Base-by-base conservation (phyloP, 352 stramenopile genomes). In the Phytopythium kandeliae region DNA sequence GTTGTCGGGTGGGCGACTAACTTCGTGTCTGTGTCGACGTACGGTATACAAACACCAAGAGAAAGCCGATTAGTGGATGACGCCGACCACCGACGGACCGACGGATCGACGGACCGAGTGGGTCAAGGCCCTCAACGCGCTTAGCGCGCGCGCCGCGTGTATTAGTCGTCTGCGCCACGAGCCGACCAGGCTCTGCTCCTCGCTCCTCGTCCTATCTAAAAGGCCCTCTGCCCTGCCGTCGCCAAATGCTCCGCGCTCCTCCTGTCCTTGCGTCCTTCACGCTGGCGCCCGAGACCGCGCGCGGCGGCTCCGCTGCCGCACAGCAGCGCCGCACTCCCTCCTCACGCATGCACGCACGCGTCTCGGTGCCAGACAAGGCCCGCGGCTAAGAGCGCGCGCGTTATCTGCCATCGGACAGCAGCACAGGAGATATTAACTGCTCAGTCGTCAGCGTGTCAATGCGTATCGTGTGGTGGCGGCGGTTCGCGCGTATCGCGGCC, bases 351-450 rank as follows among this genome's bases (percentile, higher is more conserved):
- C n/a, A n/a, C n/a, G n/a, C n/a, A n/a, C n/a, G n/a, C n/a, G n/a
- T n/a, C n/a, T n/a, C n/a, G n/a, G 31, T 33, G 33, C 38, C 36
- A 40, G 44, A 9, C 31, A 19, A 22, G 28, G 13, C 12, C 37
- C 30, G 30, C 36, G 10, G 28, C 49, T 33, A 48, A 47, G 12
- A 42, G 30, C 26, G 21, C 35, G 47, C 52, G 37, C 60, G 63
- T 86, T 86, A 86, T 89, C 74, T 89, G 74, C 60, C 40, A 46
- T 69, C 59, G 62, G 55, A 65, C 43, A 60, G 19, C 60, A 57
- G 21, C 60, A 69, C 63, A 80, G 57, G 47, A 51, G 42, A 76
- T 68, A 85, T 89, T 89, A 89, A 82, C 78, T 89, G 66, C 69
- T 89, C 74, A 78, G 78, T 85, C 60, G 78, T 89, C 78, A 89